Percentiles rank a stretch among this genome's conserved stretches.
Conservation (phyloP, 345 rosid species). For the Trapa bicornis region DNA sequence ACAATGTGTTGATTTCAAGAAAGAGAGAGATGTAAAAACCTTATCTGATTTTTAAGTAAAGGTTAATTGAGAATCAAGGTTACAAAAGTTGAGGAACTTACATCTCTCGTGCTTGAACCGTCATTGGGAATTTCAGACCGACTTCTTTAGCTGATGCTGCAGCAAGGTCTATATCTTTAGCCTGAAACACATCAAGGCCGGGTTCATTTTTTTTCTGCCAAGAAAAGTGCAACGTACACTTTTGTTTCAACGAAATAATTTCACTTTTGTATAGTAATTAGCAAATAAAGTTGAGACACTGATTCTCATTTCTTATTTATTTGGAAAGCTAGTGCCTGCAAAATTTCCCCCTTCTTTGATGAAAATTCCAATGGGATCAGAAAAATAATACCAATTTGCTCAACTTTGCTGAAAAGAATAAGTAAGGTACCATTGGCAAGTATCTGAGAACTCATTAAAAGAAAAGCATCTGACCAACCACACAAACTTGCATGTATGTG, state of each 20-base stretch:
- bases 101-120: conserved; percentile 56
- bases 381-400: neutral
- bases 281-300: neutral
- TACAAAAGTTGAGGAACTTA: conserved; percentile 18
- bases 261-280: neutral
- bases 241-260: neutral
- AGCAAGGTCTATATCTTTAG: conserved; percentile 71
- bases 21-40: neutral
- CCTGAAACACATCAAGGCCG: conserved; percentile 30
- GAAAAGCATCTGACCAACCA: neutral
- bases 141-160: conserved; percentile 52
- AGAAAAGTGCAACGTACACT: neutral
- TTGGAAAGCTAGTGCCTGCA: neutral
- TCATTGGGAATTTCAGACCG: conserved; percentile 37
- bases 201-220: neutral
- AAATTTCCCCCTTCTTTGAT: neutral
- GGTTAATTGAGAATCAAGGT: neutral
- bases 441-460: neutral
- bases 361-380: neutral
- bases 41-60: neutral
- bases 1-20: neutral
- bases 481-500: neutral
- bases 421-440: neutral
- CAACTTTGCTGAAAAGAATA: neutral
- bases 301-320: neutral